These are phyloP conservation scores for Hypoxylon fragiforme DNA, from an alignment of 495 filamentous ascomycete genomes.

Conservation along the genomic window DNA sequence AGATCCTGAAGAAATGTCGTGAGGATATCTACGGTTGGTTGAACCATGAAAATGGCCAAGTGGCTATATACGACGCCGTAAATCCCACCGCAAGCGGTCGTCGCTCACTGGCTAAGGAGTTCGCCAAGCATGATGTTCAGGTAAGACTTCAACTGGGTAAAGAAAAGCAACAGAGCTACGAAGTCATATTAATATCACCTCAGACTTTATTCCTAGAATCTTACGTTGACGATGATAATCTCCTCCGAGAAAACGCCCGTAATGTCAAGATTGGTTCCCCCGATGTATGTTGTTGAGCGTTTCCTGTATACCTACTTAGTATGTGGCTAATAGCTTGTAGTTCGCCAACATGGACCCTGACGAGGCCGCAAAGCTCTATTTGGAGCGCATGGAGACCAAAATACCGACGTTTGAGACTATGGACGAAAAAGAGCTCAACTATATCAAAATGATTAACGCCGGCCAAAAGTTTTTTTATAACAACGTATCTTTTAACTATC, in stretches of 20 bases:
- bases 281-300: slow-evolving; percentile 61
- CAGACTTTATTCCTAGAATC: slow-evolving; percentile 97
- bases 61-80: slow-evolving; percentile 99
- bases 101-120: slow-evolving; percentile 87
- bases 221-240: slow-evolving; percentile 85
- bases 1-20: slow-evolving; percentile 95
- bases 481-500: slow-evolving; percentile 92
- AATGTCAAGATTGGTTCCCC: slow-evolving; percentile 98
- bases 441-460: slow-evolving; percentile 99
- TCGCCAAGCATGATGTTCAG: slow-evolving; percentile 92
- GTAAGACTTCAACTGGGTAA: slow-evolving; percentile 50
- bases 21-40: slow-evolving; percentile 97
- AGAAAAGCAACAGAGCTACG: neutral
- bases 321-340: slow-evolving; percentile 47
- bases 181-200: slow-evolving; percentile 13
- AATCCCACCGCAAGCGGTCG: slow-evolving; percentile 87
- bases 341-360: slow-evolving; percentile 89
- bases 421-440: slow-evolving; percentile 90
- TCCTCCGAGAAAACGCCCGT: slow-evolving; percentile 96
- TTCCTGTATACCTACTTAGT: neutral
- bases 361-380: slow-evolving; percentile 88
- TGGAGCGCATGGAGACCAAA: slow-evolving; percentile 82
- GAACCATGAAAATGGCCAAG: slow-evolving; percentile 95
- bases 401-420: slow-evolving; percentile 98
- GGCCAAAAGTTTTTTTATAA: slow-evolving; percentile 91